Base-by-base conservation (phyloP, 176 grass and related monocot genomes). In the Eragrostis curvula region DNA sequence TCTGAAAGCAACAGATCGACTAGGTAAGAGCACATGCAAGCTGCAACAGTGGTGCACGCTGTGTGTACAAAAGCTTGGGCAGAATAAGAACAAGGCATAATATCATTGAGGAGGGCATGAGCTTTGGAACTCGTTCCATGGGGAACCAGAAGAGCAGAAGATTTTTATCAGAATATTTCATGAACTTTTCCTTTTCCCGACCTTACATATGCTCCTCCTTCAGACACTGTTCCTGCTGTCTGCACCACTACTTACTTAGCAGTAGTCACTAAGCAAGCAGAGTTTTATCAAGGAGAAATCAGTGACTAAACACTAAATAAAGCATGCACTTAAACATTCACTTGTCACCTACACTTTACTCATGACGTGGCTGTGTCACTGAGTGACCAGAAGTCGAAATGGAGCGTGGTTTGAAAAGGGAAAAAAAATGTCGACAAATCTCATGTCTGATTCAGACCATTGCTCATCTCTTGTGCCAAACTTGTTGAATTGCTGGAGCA, bases 21-120 rank as follows among this genome's bases (percentile, higher is more conserved):
- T 77, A 44, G 84, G 32, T 68, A 73, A 47, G 73, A 43, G 55
- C 83, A 68, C 62, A 65, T 65, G 62, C 62, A 65, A 36, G 62
- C 36, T 27, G 66, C 83, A 73, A 83, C 53, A 73, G 79, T 43
- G 52, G 29, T 23, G 73, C 77, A 81, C 47, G 43, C 51, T 44
- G 30, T 80, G 87, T 72, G 59, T 11, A 68, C 41, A 78, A 90
- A 86, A 86, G 74, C 84, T 58, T 79, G 80, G 79, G 79, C 79
- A 90, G 84, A 90, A 90, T 75, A 86, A 86, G 68, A 68, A 83
- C 68, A 52, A 79, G 74, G 84, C 84, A 87, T 86, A 90, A 73
- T 65, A 86, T 90, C 83, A 45, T 72, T 12, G 72, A 77, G 55
- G 72, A 77, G 55, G 71, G 42, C 75, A 75, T 52, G 62, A 27